Base-by-base conservation (phyloP, 2,329 filamentous ascomycete species). In the Paramyrothecium roridum region DNA sequence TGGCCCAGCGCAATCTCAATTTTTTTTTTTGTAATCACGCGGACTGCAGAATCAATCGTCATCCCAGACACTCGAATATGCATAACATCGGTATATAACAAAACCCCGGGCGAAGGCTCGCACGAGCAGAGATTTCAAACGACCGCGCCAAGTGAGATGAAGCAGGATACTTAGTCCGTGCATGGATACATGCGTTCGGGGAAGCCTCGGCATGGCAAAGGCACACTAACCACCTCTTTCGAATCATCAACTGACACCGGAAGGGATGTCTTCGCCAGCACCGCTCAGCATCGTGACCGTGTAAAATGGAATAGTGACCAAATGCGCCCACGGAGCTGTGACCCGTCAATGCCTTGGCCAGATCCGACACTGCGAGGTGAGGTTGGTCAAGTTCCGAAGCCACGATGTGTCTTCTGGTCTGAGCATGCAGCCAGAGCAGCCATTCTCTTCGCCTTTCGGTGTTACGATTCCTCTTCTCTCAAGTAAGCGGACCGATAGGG, bases 1-100 rank as follows among this genome's bases (percentile, higher is more conserved):
- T 58, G 55, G 57, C 30, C 48, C 43, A 16, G 19, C 48, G 51
- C 43, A 30, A 48, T 52, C 46, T 48, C 45, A 49, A 55, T 40
- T 51, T 56, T 40, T 56, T 40, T 51, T 56, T 40, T 51, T 43
- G 37, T 19, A 6, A 43, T 43, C 37, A 43, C 37, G 37, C 37
- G 37, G 37, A 43, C 37, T 43, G 37, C 37, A 43, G 37, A 43
- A 43, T 43, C 37, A 17, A 43, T 43, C 37, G 56, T 58, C 56
- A 58, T 55, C 56, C 45, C 43, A 43, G 37, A 43, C 37, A 43
- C 4, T 19, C 37, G 37, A 43, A 13, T 19, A 43, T 43, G 37
- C 37, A 43, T 43, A 43, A 43, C 13, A 43, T 43, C 37, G 37
- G 37, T 43, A 43, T 43, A 43, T 43, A 43, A 16, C 37, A 17